Base-by-base conservation (phyloP, 495 filamentous ascomycete genomes). In the Astrothelium macrocarpum region DNA sequence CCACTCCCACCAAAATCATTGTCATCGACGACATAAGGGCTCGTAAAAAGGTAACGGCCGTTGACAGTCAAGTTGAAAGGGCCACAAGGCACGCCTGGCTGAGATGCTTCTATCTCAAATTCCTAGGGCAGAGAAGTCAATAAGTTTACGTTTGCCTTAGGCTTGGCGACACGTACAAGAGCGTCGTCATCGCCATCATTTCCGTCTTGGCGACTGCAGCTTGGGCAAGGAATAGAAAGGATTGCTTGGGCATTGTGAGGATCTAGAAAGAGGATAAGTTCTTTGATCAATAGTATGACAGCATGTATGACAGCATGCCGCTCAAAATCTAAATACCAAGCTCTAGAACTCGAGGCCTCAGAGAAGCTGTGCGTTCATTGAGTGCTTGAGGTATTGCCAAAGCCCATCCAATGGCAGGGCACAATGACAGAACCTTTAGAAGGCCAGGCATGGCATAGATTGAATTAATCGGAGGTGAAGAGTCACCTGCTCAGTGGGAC, bases 81-180 rank as follows among this genome's bases (percentile, higher is more conserved):
- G 26, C 66, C 70, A 63, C 70, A 72, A 39, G 68, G 53, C 39
- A 64, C 16, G 18, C 67, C 66, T 31, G 62, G 32, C 29, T 66
- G 31, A 53, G 67, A 63, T 2, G 64, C 67, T 61, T 66, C 65
- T 60, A 74, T 67, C 25, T 64, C 71, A 45, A 75, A 64, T 25
- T 68, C 64, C 73, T 75, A 53, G 32, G 67, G 70, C 64, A 39
- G 34, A 14, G 5, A 63, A 31, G 36, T 26, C 59, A 26, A 31
- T 69, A 34, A 64, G 31, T 62, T 31, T 59, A 62, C 53, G 12
- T 29, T 26, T 29, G 49, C 49, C 59, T 65, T 60, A 46, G 69
- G 65, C 68, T 71, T 72, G 68, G 69, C 63, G 68, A 66, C 66
- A 68, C 72, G 68, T 69, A 75, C 73, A 61, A 74, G 62, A 43